Evolutionary conservation across 345 rosid species (phyloP).

Genomic region (Gossypium raimondii): DNA sequence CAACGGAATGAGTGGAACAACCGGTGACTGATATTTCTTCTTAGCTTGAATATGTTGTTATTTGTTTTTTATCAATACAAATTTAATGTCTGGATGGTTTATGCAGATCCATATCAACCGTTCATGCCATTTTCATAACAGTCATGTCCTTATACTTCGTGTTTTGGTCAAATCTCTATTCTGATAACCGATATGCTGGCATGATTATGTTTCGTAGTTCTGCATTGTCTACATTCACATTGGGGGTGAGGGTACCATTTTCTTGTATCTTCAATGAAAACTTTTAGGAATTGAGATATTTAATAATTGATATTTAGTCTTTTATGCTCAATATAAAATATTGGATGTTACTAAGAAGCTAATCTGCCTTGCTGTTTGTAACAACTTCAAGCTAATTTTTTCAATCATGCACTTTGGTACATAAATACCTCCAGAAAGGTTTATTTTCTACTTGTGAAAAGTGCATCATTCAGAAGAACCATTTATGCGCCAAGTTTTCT

Average conservation of each 20-base stretch:
- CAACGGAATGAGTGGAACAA: constrained; percentile 66
- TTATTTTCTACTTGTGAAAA: background rate
- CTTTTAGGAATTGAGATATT: constrained; percentile 1
- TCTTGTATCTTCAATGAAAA: constrained; percentile 1
- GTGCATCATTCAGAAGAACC: background rate
- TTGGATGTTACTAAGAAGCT: background rate
- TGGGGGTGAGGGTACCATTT: constrained; percentile 47
- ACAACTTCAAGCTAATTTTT: background rate
- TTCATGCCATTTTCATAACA: constrained; percentile 61
- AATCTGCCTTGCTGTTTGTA: background rate
- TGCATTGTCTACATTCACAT: constrained; percentile 39
- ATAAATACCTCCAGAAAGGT: background rate
- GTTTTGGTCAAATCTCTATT: constrained; percentile 54
- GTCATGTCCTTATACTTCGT: constrained; percentile 54
- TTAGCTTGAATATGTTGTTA: background rate
- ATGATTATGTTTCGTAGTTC: constrained; percentile 45
- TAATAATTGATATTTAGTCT: background rate
- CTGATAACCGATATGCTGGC: constrained; percentile 32
- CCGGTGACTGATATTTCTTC: constrained; percentile 34
- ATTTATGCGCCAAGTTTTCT: background rate
- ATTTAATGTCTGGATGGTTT: background rate
- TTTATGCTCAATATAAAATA: background rate
- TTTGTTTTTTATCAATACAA: background rate
- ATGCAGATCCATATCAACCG: constrained; percentile 60
- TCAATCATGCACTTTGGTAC: background rate